phyloP scores from a whole-genome alignment of 176 grass and related monocot genomes.

The Hordeum marinum region DNA sequence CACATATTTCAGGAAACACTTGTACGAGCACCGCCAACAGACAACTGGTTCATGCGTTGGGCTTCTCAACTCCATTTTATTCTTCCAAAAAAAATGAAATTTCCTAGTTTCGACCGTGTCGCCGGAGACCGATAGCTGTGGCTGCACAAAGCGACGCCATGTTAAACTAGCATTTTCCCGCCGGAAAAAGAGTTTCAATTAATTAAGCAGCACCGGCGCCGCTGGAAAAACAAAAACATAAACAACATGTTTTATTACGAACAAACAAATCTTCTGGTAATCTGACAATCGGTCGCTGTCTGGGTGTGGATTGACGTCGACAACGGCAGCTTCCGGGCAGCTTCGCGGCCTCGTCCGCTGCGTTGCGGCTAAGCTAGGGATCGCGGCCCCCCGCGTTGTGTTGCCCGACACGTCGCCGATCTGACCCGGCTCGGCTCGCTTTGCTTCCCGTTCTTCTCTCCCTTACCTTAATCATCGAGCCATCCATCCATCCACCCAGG shows the following conservation, averaged over 20 bases:
- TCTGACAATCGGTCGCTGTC: background rate
- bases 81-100: no score
- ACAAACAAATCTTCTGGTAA: no score
- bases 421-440: background rate
- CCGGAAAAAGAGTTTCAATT: background rate
- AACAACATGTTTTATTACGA: no score
- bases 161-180: background rate
- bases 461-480: background rate
- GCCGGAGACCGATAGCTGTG: background rate
- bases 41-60: no score
- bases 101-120: background rate
- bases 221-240: background rate
- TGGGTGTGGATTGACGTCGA: background rate
- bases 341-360: background rate
- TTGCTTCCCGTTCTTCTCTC: background rate
- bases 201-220: background rate
- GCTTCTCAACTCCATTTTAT: no score
- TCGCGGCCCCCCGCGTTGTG: background rate
- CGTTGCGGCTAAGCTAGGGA: background rate
- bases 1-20: no score
- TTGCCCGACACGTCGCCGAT: background rate
- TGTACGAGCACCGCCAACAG: no score
- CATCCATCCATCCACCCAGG: background rate
- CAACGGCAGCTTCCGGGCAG: background rate
- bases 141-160: background rate